Conservation (phyloP, 768 basidiomycete genomes). For the Pleurotus djamor region DNA sequence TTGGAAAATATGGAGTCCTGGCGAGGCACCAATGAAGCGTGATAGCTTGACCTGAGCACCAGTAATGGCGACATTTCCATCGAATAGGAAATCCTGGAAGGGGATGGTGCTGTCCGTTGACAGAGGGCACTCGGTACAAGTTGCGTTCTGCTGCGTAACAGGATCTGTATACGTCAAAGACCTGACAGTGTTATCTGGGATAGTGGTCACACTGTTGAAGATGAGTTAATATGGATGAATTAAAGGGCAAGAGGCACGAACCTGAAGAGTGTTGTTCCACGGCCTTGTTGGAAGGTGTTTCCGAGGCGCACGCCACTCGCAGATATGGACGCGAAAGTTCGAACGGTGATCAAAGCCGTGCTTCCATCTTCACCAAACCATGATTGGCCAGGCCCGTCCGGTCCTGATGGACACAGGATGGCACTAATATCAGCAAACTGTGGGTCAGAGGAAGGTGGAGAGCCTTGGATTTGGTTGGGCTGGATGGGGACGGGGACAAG, state of each 20-base stretch:
- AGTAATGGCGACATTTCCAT: slow-evolving; percentile 61
- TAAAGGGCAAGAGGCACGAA: slow-evolving; percentile 29
- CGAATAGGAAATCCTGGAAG: slow-evolving; percentile 95
- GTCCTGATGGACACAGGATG: slow-evolving; percentile 85
- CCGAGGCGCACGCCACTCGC: slow-evolving; percentile 85
- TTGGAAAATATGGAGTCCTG: slow-evolving; percentile 90
- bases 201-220: slow-evolving; percentile 66
- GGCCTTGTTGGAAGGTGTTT: slow-evolving; percentile 81
- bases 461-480: slow-evolving; percentile 52
- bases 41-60: slow-evolving; percentile 87
- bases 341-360: slow-evolving; percentile 71
- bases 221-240: not conserved
- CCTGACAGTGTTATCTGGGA: slow-evolving; percentile 86
- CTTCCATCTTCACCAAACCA: slow-evolving; percentile 83
- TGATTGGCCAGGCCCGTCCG: slow-evolving; percentile 73
- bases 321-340: slow-evolving; percentile 70
- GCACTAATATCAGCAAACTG: slow-evolving; percentile 63
- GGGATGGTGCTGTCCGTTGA: slow-evolving; percentile 70
- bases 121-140: slow-evolving; percentile 85
- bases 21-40: slow-evolving; percentile 67
- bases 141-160: slow-evolving; percentile 65
- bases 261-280: slow-evolving; percentile 90
- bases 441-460: slow-evolving; percentile 58
- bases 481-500: slow-evolving; percentile 78
- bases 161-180: slow-evolving; percentile 79